Conservation (phyloP, 805 yeast species). For the Candida koratica region DNA sequence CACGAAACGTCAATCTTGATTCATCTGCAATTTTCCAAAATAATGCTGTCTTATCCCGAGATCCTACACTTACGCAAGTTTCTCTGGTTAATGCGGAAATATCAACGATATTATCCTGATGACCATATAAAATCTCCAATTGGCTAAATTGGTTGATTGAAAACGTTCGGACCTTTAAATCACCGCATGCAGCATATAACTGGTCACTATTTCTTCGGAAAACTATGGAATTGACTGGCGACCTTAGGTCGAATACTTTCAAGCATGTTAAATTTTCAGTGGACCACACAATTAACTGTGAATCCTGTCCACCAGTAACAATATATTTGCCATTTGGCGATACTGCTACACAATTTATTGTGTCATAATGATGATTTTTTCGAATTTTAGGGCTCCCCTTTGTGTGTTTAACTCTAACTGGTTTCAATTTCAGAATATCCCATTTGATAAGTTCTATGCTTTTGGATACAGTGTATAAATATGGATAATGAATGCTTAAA, state of each 20-base stretch:
- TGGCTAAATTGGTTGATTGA: conserved; percentile 83
- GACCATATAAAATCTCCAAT: conserved; percentile 89
- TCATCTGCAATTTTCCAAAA: conserved; percentile 97
- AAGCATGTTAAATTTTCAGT: conserved; percentile 71
- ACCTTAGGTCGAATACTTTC: conserved; percentile 73
- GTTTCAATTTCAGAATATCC: conserved; percentile 57
- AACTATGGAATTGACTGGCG: conserved; percentile 65
- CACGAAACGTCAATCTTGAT: conserved; percentile 87
- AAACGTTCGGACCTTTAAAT: conserved; percentile 82
- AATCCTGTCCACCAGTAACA: conserved; percentile 88
- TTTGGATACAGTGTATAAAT: conserved; percentile 76
- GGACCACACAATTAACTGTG: conserved; percentile 80
- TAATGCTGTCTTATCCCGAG: conserved; percentile 93
- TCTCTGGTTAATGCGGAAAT: conserved; percentile 79
- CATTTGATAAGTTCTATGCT: conserved; percentile 79
- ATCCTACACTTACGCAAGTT: conserved; percentile 93
- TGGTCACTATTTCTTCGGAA: conserved; percentile 83
- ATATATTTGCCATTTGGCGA: conserved; percentile 84
- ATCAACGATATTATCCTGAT: conserved; percentile 84
- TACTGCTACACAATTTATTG: conserved; percentile 73
- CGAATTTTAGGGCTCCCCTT: conserved; percentile 60
- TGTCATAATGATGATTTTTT: conserved; percentile 71
- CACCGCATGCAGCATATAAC: conserved; percentile 89
- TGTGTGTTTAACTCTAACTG: conserved; percentile 58
- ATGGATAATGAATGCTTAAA: conserved; percentile 53